phyloP scores from a whole-genome alignment of 106 monocot species.

The Dendrobium chrysotoxum region DNA sequence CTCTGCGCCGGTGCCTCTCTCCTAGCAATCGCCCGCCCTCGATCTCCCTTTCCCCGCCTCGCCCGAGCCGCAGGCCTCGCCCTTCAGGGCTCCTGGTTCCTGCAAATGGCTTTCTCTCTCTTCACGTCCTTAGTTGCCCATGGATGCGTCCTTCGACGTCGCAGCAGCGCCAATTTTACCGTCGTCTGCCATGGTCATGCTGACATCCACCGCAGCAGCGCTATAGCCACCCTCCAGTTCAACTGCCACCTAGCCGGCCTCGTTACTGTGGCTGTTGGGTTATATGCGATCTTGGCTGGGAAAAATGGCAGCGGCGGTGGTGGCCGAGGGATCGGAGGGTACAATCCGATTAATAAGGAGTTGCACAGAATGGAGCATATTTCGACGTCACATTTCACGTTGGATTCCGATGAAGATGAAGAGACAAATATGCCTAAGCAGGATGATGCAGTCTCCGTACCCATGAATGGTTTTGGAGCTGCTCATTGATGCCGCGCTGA shows the following conservation, averaged over 20 bases:
- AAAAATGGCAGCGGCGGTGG: neutral
- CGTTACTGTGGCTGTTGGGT: constrained; percentile 25
- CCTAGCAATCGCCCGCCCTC: constrained; percentile 31
- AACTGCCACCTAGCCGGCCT: constrained; percentile 70
- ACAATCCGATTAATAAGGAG: constrained; percentile 52
- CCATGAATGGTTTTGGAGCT: constrained; percentile 1
- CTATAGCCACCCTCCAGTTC: constrained; percentile 88
- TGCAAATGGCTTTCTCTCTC: constrained; percentile 93
- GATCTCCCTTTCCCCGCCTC: constrained; percentile 33
- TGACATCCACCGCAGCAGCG: constrained; percentile 61
- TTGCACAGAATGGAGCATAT: constrained; percentile 28
- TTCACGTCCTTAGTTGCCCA: constrained; percentile 68
- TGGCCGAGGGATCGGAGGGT: constrained; percentile 11
- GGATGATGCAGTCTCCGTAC: constrained; percentile 9
- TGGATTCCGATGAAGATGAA: constrained; percentile 65
- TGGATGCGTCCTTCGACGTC: constrained; percentile 47
- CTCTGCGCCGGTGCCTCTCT: constrained; percentile 39
- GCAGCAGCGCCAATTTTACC: constrained; percentile 42
- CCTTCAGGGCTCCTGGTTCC: constrained; percentile 84
- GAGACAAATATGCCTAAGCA: constrained; percentile 12
- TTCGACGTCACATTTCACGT: constrained; percentile 19
- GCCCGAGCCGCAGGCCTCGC: constrained; percentile 56
- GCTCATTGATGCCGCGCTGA: constrained; percentile 7
- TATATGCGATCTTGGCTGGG: constrained; percentile 20
- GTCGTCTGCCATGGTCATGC: constrained; percentile 54